Conservation (phyloP, 2,329 filamentous ascomycete genomes). For the Neopestalotiopsis sp. region DNA sequence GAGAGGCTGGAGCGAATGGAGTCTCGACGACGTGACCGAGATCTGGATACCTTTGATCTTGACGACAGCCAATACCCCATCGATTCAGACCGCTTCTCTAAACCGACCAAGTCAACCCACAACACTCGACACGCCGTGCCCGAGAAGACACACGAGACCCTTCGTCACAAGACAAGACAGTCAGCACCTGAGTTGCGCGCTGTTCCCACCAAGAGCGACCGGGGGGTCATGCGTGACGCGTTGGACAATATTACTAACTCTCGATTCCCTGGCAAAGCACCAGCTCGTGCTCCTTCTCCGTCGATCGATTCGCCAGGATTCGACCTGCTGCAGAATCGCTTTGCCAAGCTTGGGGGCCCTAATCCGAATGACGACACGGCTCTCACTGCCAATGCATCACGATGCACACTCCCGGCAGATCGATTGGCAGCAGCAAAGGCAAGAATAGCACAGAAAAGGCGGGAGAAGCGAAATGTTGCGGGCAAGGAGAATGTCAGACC, state of each 20-base stretch:
- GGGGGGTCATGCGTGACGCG: conserved; percentile 25
- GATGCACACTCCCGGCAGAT: conserved; percentile 53
- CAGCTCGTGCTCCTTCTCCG: conserved; percentile 31
- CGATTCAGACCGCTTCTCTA: conserved; percentile 17
- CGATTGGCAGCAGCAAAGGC: conserved; percentile 60
- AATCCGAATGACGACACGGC: conserved; percentile 36
- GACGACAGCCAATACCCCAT: background rate
- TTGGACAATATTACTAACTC: conserved; percentile 27
- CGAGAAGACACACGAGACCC: conserved; percentile 31
- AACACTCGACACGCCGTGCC: conserved; percentile 26
- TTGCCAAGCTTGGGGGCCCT: conserved; percentile 49
- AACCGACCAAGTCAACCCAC: conserved; percentile 20
- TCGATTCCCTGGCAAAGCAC: conserved; percentile 25
- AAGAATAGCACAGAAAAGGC: conserved; percentile 58
- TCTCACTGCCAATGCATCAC: conserved; percentile 45
- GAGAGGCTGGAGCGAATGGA: conserved; percentile 28
- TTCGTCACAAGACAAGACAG: conserved; percentile 18
- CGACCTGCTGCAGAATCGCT: conserved; percentile 52
- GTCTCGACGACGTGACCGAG: conserved; percentile 25
- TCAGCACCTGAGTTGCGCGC: conserved; percentile 10
- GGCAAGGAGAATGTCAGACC: conserved; percentile 37
- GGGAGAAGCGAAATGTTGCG: conserved; percentile 50
- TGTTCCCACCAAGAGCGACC: conserved; percentile 14
- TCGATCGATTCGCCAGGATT: conserved; percentile 42
- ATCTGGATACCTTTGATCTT: conserved; percentile 25